Base-by-base conservation (phyloP, 2,329 filamentous ascomycete genomes). In the Exophiala calicioides region DNA sequence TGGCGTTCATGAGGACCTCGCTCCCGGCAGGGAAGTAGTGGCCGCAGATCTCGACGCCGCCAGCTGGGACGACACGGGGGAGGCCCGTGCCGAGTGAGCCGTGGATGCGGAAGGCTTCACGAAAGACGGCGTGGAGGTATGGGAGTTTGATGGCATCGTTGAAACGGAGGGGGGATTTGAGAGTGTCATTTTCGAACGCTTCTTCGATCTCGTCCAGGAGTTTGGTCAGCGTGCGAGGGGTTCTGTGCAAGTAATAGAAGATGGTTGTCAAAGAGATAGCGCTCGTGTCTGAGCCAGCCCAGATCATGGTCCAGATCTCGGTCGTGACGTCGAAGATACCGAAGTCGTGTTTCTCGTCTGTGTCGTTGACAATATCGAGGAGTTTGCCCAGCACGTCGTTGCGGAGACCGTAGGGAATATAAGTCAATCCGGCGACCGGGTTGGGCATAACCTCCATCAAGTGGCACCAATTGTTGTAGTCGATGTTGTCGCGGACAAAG, bases 71-170 rank as follows among this genome's bases (percentile, higher is more conserved):
- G 0, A 74, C 59, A 1, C 78, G 73, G 57, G 79, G 74, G 12
- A 79, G 71, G 0, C 70, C 58, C 53, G 78, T 67, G 7, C 67
- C 70, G 2, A 78, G 65, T 2, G 66, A 68, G 1, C 77, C 75
- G 52, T 78, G 73, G 8, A 78, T 60, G 3, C 77, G 69, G 52
- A 74, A 61, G 1, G 72, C 65, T 59, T 82, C 79, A 15, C 71
- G 73, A 15, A 81, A 67, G 2, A 77, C 71, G 3, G 77, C 77
- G 32, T 74, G 67, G 7, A 81, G 68, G 56, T 78, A 78, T 4
- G 53, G 47, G 3, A 59, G 37, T 23, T 56, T 58, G 30, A 47
- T 41, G n/a, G 52, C 52, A 18, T 59, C 49, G 15, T 47, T 46
- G 43, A 44, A 58, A 4, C 46, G 41, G 26, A 55, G 9, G 15